Evolutionary conservation across 305 asterid genomes (phyloP).

Genomic region (Withania somnifera): DNA sequence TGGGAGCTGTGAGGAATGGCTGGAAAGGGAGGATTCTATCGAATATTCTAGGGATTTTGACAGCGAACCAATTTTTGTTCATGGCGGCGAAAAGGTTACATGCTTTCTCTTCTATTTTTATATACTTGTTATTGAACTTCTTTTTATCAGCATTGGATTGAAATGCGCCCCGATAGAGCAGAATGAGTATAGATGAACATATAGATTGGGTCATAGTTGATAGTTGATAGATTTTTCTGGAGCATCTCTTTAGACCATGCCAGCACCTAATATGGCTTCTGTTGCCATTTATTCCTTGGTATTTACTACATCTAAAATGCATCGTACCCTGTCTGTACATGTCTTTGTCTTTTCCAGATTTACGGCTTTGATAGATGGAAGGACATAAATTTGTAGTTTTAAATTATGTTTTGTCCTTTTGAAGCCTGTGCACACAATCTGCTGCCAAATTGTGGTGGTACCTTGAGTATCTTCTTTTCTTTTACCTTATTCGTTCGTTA

Average conservation of each 20-base stretch:
- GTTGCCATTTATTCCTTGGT: not conserved
- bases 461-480: not conserved
- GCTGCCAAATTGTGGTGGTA: not conserved
- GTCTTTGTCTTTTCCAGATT: not conserved
- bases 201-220: not conserved
- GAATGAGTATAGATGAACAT: not conserved
- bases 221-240: not conserved
- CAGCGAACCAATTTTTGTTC: constrained; percentile 50
- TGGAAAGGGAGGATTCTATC: constrained; percentile 61
- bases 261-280: not conserved
- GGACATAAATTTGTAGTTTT: not conserved
- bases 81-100: constrained; percentile 51
- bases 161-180: no score
- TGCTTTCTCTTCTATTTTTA: not conserved
- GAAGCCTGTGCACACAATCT: not conserved
- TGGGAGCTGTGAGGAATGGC: constrained; percentile 60
- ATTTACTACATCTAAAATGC: not conserved
- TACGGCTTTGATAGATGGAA: not conserved
- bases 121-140: not conserved
- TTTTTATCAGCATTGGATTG: no score
- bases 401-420: not conserved
- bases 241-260: not conserved
- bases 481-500: not conserved
- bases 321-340: not conserved
- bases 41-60: constrained; percentile 68